Evolutionary conservation across 768 basidiomycete genomes (phyloP), one percentile per base, ranked within the genome.

Genomic region (Paxillus ammoniavirescens): DNA sequence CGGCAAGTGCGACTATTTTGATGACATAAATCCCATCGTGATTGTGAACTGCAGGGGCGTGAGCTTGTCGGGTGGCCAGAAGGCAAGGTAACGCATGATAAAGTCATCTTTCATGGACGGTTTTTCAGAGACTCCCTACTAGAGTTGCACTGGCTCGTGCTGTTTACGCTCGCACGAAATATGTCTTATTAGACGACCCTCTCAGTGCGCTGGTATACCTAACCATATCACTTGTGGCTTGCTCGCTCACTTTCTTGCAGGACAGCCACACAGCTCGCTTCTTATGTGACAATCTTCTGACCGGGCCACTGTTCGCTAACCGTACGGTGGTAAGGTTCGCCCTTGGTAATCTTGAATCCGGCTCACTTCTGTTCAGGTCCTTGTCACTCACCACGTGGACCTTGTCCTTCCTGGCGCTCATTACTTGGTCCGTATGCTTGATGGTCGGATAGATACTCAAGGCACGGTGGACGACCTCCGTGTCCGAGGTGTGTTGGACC

Each of bases 91-190:
- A 45, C 69, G 50, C 26, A 17, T 14, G n/a, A 7, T 26, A n/a
- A 2, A 14, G n/a, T 18, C 10, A 17, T 46, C 13, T 13, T 17
- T 12, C 18, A 10, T 15, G 9, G 14, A 44, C 5, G 23, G 10
- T 3, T 40, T n/a, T 33, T 33, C 13, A 40, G 17, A 17, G 42
- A 28, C 26, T 17, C 12, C 40, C n/a, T n/a, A n/a, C 21, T 37
- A 83, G 86, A 56, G 86, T 91, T 31, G 88, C 88, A 0, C 75
- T 91, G 5, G 91, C 91, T 10, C 82, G 91, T 13, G 91, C 91
- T 0, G 84, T 91, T 0, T 93, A 93, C 67, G 84, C 87, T 23
- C 73, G 77, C 15, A 84, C 83, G 23, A 80, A 78, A 67, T 85
- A 80, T 56, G 82, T 91, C 0, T 73, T 93, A n/a, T 68, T 93